Percentiles rank a stretch among this genome's conserved stretches.
These are phyloP conservation scores for Castanopsis chinensis DNA, from an alignment of 306 rosid species.

Conservation along the genomic window DNA sequence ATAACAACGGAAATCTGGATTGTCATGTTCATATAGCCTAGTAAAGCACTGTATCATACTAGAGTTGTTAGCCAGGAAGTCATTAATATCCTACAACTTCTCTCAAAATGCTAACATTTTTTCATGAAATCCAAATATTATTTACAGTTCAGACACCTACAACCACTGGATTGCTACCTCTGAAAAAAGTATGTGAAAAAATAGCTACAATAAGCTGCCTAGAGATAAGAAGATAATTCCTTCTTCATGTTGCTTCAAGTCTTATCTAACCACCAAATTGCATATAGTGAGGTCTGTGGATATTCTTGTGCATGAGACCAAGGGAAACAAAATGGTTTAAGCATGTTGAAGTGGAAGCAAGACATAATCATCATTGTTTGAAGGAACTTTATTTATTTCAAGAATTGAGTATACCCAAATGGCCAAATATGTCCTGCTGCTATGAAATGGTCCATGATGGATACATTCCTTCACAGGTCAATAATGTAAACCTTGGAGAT, in stretches of 20 bases:
- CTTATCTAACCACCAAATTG: not conserved
- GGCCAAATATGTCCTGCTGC: not conserved
- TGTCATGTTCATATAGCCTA: not conserved
- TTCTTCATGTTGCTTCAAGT: not conserved
- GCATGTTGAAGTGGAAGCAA: not conserved
- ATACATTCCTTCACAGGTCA: not conserved
- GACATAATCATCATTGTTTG: not conserved
- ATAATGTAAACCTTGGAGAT: not conserved
- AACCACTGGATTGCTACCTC: not conserved
- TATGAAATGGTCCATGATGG: not conserved
- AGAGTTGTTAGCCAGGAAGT: not conserved
- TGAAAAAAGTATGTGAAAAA: not conserved
- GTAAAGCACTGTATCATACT: not conserved
- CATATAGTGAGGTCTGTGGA: not conserved
- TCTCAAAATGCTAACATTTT: not conserved
- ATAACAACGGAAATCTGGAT: no score
- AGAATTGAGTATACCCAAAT: not conserved
- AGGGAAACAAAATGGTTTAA: not conserved
- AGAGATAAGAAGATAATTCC: not conserved
- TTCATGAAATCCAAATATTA: not conserved
- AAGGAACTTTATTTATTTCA: not conserved
- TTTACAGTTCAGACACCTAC: not conserved
- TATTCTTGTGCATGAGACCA: not conserved
- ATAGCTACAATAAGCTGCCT: not conserved
- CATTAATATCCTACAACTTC: not conserved